Conservation (phyloP, 208 protist genomes). For the Wallacemonas sp. region DNA sequence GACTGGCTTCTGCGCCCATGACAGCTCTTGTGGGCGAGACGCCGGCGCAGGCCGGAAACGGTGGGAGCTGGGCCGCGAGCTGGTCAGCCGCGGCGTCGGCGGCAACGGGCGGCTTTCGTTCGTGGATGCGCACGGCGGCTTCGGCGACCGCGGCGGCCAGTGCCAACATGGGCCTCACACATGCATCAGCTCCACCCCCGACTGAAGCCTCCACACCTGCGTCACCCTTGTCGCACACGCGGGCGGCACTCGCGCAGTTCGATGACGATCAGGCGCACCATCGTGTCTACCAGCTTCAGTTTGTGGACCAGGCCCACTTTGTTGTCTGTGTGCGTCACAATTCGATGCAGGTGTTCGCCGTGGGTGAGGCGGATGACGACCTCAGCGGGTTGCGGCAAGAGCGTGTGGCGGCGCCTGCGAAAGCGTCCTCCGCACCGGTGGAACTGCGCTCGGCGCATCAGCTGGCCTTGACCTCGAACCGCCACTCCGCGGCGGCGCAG, state of each 20-base stretch:
- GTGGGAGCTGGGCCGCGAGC: no score
- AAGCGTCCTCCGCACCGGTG: not conserved
- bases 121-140: no score
- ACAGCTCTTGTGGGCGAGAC: no score
- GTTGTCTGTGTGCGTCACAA: conserved; percentile 32
- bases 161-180: no score
- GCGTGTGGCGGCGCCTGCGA: not conserved
- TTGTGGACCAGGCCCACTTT: conserved; percentile 31
- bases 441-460: not conserved
- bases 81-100: no score
- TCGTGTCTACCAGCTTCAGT: conserved; percentile 39
- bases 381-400: conserved; percentile 9
- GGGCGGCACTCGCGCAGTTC: not conserved
- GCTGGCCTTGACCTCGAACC: conserved; percentile 19
- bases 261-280: conserved; percentile 5
- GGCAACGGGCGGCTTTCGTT: no score
- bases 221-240: not conserved
- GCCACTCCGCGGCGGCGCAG: conserved; percentile 24
- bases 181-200: no score
- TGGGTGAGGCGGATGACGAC: conserved; percentile 11
- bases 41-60: no score
- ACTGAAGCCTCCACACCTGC: no score
- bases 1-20: no score
- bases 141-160: no score
- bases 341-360: conserved; percentile 32